phyloP scores from a whole-genome alignment of 2,329 filamentous ascomycete species.

The Fusarium tupiense region DNA sequence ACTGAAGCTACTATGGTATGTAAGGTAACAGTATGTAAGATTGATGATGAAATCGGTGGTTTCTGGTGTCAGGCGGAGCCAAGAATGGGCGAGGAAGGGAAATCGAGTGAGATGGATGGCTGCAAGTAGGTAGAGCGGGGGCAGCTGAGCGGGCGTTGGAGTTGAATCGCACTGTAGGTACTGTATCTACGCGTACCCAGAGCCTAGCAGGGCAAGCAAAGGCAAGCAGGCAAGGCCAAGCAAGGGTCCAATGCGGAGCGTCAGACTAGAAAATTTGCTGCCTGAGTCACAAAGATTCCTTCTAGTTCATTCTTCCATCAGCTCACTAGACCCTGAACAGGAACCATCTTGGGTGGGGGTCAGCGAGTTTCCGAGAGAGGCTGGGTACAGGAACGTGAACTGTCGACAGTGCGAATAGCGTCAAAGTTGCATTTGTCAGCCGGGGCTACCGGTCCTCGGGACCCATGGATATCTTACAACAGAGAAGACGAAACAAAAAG shows the following conservation, averaged over 20 bases:
- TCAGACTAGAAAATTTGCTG: constrained; percentile 41
- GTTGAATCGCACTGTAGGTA: constrained; percentile 19
- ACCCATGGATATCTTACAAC: constrained; percentile 25
- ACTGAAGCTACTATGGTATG: constrained; percentile 20
- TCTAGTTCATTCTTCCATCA: constrained; percentile 44
- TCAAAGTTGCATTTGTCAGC: constrained; percentile 42
- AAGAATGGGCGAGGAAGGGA: constrained; percentile 14
- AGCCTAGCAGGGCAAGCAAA: background rate
- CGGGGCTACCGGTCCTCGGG: constrained; percentile 21
- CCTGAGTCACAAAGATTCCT: constrained; percentile 49
- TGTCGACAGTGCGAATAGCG: constrained; percentile 31
- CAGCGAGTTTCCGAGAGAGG: constrained; percentile 12
- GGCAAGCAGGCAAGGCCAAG: background rate
- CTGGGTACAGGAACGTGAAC: constrained; percentile 6
- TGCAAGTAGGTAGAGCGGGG: constrained; percentile 8
- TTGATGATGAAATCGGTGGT: constrained; percentile 41
- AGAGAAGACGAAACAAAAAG: constrained; percentile 28
- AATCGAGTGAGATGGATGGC: constrained; percentile 15
- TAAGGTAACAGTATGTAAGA: constrained; percentile 31
- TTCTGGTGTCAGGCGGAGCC: constrained; percentile 35
- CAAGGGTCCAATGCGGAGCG: constrained; percentile 11
- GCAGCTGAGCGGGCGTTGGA: constrained; percentile 18
- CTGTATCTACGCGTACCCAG: constrained; percentile 11
- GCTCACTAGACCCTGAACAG: constrained; percentile 18
- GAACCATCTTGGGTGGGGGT: constrained; percentile 19